Percentiles rank a stretch among this genome's conserved stretches.
Conservation (phyloP, 2,329 filamentous ascomycete species). For the Arachnopeziza araneosa region DNA sequence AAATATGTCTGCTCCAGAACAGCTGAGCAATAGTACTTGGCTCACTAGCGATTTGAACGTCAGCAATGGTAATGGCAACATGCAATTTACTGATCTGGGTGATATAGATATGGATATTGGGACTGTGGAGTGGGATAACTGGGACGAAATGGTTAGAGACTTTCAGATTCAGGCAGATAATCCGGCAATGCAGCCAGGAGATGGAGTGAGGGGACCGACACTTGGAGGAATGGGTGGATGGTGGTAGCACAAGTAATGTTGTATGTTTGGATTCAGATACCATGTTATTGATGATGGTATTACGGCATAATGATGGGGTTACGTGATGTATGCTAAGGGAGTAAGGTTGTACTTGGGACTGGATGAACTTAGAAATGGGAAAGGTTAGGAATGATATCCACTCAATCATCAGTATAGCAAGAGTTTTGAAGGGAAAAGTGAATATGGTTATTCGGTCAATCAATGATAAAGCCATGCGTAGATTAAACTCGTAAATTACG, state of each 20-base stretch:
- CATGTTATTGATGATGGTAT: too few species aligned
- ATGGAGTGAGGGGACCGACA: constrained; percentile 14
- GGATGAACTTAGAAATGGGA: too few species aligned
- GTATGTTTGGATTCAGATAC: too few species aligned
- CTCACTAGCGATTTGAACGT: constrained; percentile 3
- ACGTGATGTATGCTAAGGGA: too few species aligned
- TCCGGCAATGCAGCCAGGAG: constrained; percentile 1
- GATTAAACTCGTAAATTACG: too few species aligned
- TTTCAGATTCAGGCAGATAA: constrained; percentile 24
- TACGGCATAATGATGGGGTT: too few species aligned
- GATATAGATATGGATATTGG: constrained; percentile 26
- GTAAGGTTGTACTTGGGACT: background rate
- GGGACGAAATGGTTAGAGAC: constrained; percentile 33
- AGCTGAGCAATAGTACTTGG: background rate
- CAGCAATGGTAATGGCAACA: constrained; percentile 5
- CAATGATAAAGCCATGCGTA: too few species aligned
- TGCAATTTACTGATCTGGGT: constrained; percentile 6
- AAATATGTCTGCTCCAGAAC: background rate
- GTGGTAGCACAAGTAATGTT: constrained; percentile 18
- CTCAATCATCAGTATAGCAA: background rate
- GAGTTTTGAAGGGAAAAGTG: too few species aligned
- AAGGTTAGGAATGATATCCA: background rate
- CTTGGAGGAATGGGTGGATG: constrained; percentile 25
- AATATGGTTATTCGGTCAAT: too few species aligned
- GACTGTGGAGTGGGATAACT: constrained; percentile 30